Percentiles rank a stretch among this genome's conserved stretches.
Conservation (phyloP, 2,329 filamentous ascomycete species). For the Xylaria sp. region DNA sequence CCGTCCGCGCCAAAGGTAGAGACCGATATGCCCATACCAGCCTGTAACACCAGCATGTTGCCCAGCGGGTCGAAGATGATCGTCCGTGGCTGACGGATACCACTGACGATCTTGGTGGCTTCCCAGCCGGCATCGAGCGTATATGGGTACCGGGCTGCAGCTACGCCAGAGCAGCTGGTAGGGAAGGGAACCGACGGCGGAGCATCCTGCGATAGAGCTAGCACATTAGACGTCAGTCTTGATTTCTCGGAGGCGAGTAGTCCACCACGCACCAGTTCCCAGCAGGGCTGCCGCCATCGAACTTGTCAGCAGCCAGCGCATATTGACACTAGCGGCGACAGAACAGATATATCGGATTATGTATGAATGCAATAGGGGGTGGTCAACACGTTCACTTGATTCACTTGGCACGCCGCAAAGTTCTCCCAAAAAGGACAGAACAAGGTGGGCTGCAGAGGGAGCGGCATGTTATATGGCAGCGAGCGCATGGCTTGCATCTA, state of each 20-base stretch:
- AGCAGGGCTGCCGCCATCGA: conserved; percentile 18
- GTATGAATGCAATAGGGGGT: conserved; percentile 9
- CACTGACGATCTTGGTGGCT: conserved; percentile 33
- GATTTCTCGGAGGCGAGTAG: background rate
- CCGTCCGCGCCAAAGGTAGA: conserved; percentile 34
- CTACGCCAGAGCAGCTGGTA: conserved; percentile 28
- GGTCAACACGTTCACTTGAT: conserved; percentile 5
- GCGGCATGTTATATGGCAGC: conserved; percentile 19
- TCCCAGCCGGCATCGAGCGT: conserved; percentile 33
- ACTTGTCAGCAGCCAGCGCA: conserved; percentile 18
- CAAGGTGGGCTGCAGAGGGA: conserved; percentile 7
- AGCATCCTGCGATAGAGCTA: conserved; percentile 24
- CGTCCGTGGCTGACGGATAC: conserved; percentile 33
- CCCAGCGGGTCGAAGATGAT: conserved; percentile 33
- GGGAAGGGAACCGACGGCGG: conserved; percentile 28
- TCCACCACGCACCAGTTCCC: conserved; percentile 17
- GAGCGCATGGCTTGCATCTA: conserved; percentile 1
- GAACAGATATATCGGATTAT: background rate
- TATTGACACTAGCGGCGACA: conserved; percentile 5
- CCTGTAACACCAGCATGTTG: conserved; percentile 35
- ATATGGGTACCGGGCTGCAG: conserved; percentile 27
- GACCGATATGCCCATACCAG: conserved; percentile 33
- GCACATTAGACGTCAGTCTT: conserved; percentile 12
- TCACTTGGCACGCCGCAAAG: conserved; percentile 18
- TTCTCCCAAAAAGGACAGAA: conserved; percentile 14